Evolutionary conservation across 2,329 filamentous ascomycete genomes (phyloP), one percentile per base, ranked within the genome.

Genomic region (Aspergillus ustus): DNA sequence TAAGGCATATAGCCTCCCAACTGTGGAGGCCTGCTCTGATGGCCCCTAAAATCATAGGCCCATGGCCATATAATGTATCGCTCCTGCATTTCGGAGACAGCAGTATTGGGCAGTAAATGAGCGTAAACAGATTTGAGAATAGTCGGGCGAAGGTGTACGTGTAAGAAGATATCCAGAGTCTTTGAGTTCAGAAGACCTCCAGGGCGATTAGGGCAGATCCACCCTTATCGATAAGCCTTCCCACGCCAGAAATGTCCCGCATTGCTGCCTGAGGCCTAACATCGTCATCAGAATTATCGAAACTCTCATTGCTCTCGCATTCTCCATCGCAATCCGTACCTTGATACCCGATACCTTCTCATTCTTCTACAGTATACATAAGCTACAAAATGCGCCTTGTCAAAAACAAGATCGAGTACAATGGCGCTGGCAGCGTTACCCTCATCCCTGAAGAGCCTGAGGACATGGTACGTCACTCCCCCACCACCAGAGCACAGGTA

Each of bases 361-460:
- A 8, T 5, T 17, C 3, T 19, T n/a, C 4, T 8, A 9, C 15
- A 22, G 7, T 29, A 37, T 56, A 25, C 13, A 51, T 20, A 19
- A 5, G 4, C 15, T 11, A 31, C 46, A 74, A 45, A 3, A 91
- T 91, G 89, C 84, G 85, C 61, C 81, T 91, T 48, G 83, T 91
- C 68, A 90, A 88, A 73, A 85, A 87, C 63, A 83, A 84, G 62
- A 88, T 91, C 66, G 87, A 90, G 69, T 84, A 84, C 62, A 84
- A 88, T 75, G 88, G 87, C 77, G 85, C 86, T 1, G 89, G 89
- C 31, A 82, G 80, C 34, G 87, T 89, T 57, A 89, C 87, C 6
- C 80, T 92, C 57, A 83, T 87, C 62, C 89, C 89, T 2, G 88
- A 91, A 75, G 89, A 91, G 74, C 87, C 89, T 54, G 89, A 91